phyloP scores from a whole-genome alignment of 208 protist genomes.

The Leishmania guyanensis region DNA sequence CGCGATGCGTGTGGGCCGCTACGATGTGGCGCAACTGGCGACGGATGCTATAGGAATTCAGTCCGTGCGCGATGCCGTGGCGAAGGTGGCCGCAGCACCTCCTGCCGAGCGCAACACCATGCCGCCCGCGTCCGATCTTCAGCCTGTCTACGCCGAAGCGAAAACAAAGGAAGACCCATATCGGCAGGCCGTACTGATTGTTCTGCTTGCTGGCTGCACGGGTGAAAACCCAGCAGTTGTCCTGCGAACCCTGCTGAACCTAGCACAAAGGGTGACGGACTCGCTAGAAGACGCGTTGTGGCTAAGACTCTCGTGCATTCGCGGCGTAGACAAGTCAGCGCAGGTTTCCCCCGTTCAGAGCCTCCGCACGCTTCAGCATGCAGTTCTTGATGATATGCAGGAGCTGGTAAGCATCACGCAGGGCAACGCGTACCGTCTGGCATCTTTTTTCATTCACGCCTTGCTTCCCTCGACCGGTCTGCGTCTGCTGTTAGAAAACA shows the following conservation, averaged over 20 bases:
- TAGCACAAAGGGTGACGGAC: slow-evolving; percentile 46
- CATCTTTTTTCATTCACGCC: slow-evolving; percentile 69
- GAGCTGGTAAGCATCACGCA: slow-evolving; percentile 55
- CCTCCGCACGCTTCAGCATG: slow-evolving; percentile 57
- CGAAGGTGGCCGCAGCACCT: slow-evolving; percentile 25
- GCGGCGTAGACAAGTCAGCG: slow-evolving; percentile 39
- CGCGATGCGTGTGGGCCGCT: slow-evolving; percentile 79
- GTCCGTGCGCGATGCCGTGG: slow-evolving; percentile 42
- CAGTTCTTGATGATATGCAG: slow-evolving; percentile 74
- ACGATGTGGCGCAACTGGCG: slow-evolving; percentile 64
- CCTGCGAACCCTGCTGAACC: slow-evolving; percentile 25
- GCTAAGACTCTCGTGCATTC: slow-evolving; percentile 51
- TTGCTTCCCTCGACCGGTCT: slow-evolving; percentile 70
- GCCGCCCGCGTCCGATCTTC: slow-evolving; percentile 45
- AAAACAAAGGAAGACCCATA: slow-evolving; percentile 53
- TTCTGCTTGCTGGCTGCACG: slow-evolving; percentile 71
- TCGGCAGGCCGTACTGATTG: slow-evolving; percentile 75
- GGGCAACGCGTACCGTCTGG: slow-evolving; percentile 69
- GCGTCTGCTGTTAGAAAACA: slow-evolving; percentile 68
- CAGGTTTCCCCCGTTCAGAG: slow-evolving; percentile 50
- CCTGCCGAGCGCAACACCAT: slow-evolving; percentile 41
- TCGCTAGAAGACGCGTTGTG: slow-evolving; percentile 79
- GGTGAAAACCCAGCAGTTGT: slow-evolving; percentile 46
- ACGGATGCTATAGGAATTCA: slow-evolving; percentile 42
- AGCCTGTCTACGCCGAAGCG: slow-evolving; percentile 62